A percentile compares a stretch with the other conserved stretches of the same genome.
phyloP scores from a whole-genome alignment of 2,329 filamentous ascomycete species.

The Blumeriella jaapii region DNA sequence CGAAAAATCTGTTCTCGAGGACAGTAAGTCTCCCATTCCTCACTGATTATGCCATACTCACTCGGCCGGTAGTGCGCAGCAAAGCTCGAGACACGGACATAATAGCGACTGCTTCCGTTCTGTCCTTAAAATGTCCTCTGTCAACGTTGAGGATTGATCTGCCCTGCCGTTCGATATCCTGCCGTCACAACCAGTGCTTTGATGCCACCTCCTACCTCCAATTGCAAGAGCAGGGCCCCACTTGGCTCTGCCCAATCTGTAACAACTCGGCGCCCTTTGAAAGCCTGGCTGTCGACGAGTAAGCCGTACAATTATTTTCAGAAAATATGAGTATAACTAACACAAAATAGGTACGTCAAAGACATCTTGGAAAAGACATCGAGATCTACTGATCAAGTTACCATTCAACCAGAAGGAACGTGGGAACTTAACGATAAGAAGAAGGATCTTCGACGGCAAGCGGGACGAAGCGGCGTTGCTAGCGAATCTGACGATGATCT shows the following conservation, averaged over 20 bases:
- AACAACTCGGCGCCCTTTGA: slow-evolving; percentile 74
- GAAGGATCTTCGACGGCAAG: slow-evolving; percentile 12
- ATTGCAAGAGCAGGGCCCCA: slow-evolving; percentile 88
- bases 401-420: slow-evolving; percentile 73
- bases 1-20: slow-evolving; percentile 69
- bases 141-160: slow-evolving; percentile 72
- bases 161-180: slow-evolving; percentile 69
- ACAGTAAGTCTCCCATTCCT: slow-evolving; percentile 46
- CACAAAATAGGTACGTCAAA: slow-evolving; percentile 58
- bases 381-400: slow-evolving; percentile 67
- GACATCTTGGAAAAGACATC: slow-evolving; percentile 72
- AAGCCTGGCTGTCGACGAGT: slow-evolving; percentile 78
- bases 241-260: slow-evolving; percentile 94
- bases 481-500: slow-evolving; percentile 37
- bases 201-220: slow-evolving; percentile 88
- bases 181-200: slow-evolving; percentile 89
- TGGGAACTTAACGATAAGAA: slow-evolving; percentile 43
- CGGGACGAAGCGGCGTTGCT: slow-evolving; percentile 17
- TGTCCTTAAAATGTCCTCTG: slow-evolving; percentile 87
- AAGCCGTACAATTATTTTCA: slow-evolving; percentile 28
- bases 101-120: slow-evolving; percentile 72
- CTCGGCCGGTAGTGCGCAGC: slow-evolving; percentile 52
- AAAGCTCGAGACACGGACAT: slow-evolving; percentile 83
- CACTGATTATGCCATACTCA: not conserved
- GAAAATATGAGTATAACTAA: slow-evolving; percentile 11